Conservation (phyloP, 1,284 basidiomycete species). For the Peniophora sp. region DNA sequence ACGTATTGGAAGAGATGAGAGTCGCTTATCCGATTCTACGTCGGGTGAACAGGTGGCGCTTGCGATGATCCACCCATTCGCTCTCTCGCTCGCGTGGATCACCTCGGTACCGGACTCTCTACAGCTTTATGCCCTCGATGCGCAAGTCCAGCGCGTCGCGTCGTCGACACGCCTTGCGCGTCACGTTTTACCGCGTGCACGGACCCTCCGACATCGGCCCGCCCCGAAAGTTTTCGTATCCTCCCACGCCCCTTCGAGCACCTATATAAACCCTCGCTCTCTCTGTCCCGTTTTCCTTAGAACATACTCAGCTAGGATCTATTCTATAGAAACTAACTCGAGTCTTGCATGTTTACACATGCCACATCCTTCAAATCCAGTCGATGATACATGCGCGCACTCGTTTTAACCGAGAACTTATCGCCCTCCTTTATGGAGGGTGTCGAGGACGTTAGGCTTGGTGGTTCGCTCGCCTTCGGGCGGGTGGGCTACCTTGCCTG, state of each 20-base stretch:
- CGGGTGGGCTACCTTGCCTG: conserved; percentile 31
- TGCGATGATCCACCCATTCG: not conserved
- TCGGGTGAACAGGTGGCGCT: not conserved
- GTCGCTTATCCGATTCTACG: not conserved
- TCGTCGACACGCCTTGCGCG: too few species aligned
- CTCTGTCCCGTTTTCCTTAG: conserved; percentile 33
- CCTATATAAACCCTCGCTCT: conserved; percentile 31
- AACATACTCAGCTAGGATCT: conserved; percentile 88
- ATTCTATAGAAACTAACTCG: conserved; percentile 85
- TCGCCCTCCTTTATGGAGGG: conserved; percentile 28
- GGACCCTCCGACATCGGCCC: not conserved
- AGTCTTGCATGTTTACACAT: conserved; percentile 84
- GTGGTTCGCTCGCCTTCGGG: conserved; percentile 27
- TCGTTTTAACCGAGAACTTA: conserved; percentile 72
- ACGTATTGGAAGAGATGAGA: not conserved
- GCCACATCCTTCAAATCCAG: conserved; percentile 75
- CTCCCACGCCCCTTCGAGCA: not conserved
- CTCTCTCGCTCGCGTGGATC: too few species aligned
- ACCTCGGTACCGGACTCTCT: too few species aligned
- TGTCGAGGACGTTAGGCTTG: conserved; percentile 75
- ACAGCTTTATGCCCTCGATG: too few species aligned
- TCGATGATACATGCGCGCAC: conserved; percentile 66
- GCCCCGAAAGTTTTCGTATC: not conserved
- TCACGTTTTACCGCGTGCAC: conserved; percentile 26
- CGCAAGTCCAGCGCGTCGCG: too few species aligned